These are phyloP conservation scores for Suillus cothurnatus DNA, from an alignment of 768 basidiomycete genomes.

Conservation along the genomic window DNA sequence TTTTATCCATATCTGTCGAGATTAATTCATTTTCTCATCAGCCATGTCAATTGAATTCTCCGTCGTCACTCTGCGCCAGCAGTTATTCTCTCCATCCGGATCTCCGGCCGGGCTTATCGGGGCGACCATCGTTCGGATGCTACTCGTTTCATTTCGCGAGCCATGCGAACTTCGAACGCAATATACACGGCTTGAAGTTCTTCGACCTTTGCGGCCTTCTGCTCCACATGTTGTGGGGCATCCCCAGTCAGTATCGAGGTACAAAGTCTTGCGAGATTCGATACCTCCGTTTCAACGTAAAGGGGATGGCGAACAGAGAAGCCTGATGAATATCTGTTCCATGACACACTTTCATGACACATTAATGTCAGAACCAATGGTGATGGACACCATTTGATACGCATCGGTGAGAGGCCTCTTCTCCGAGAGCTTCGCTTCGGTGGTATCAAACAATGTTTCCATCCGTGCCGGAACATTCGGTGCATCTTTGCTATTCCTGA, in stretches of 20 bases:
- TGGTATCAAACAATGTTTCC: conserved; percentile 2
- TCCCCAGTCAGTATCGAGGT: neutral
- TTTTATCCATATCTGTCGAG: neutral
- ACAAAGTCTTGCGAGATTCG: neutral
- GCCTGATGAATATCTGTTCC: neutral
- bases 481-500: neutral
- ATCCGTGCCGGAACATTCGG: conserved; percentile 1
- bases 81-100: neutral
- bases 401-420: conserved; percentile 1
- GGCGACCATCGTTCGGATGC: neutral
- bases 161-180: neutral
- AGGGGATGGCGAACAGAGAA: neutral
- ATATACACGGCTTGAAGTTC: neutral
- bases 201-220: neutral
- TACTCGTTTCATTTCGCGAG: neutral
- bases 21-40: conserved; percentile 6
- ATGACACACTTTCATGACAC: neutral
- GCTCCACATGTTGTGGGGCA: neutral
- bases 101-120: neutral
- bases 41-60: neutral
- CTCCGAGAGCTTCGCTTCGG: conserved; percentile 3
- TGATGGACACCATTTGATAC: conserved; percentile 3
- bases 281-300: neutral
- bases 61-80: conserved; percentile 1
- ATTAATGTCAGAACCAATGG: neutral